Base-by-base conservation (phyloP, 257 asterid species). In the Pogostemon cablin region DNA sequence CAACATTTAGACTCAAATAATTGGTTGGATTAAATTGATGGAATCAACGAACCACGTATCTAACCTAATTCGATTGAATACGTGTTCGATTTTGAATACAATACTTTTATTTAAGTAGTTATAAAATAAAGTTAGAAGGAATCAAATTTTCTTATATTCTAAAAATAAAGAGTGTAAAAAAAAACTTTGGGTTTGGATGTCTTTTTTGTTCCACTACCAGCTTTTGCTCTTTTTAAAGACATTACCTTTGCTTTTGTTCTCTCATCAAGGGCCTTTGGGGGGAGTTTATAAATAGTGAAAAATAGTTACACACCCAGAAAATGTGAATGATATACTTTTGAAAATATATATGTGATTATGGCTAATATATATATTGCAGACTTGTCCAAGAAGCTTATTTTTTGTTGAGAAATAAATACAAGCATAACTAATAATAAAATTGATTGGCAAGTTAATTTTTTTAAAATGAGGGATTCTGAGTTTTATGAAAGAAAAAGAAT, bases 151-250 rank as follows among this genome's bases (percentile, higher is more conserved):
- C 32, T 12, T 58, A 37, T 6, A 17, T 42, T 38, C 52, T 54
- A 17, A 25, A 25, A 25, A 56, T 52, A 56, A 69, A 42, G 67
- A 15, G 38, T 59, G 15, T 7, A 15, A 34, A 52, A 69, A 43
- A 32, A 4, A 61, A 44, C 71, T 54, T 62, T 39, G 41, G 32
- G 20, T 38, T 66, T 58, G 52, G 2, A 9, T 47, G 34, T 35
- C 75, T 62, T 75, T 68, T 52, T 54, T 9, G n/a, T 69, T 46
- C 75, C 75, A 68, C 71, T 62, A 63, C 25, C 2, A 12, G 5
- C 58, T 50, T 67, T 57, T 20, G 48, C 55, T n/a, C 43, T 34
- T 61, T 52, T 42, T 52, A 25, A 25, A 25, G 32, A 25, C 32
- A 25, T 25, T 25, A 25, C 32, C 32, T 25, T 25, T 25, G 32